Evolutionary conservation across 768 basidiomycete species (phyloP), one percentile per base, ranked within the genome.

Genomic region (Mycena capillaripes): DNA sequence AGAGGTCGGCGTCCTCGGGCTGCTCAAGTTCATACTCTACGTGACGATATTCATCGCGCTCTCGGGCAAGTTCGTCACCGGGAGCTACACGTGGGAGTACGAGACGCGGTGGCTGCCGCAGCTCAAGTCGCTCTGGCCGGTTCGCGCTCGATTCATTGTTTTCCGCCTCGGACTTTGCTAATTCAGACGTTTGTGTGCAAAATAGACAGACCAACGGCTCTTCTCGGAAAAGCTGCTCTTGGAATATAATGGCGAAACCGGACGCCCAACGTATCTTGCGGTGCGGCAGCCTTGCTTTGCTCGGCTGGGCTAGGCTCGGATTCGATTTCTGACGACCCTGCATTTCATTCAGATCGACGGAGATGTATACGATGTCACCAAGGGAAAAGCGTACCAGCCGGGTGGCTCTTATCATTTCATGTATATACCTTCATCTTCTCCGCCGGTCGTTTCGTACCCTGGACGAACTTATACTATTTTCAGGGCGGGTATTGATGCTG

Each of bases 361-460:
- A 16, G 93, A 94, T 62, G 95, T 99, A 10, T 99, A 92, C 82
- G 97, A 99, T 78, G 97, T 99, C 62, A 90, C 92, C n/a, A 87
- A 88, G 71, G 91, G 91, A 75, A 85, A 87, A 69, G 87, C 93
- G 25, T 99, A 99, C 80, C 96, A 97, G 61, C 93, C 92, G 44
- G 97, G 97, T 17, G 97, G 96, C 44, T 89, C 94, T 48, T 96
- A 96, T 82, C 86, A 91, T 76, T 85, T 90, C 78, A 86, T 94
- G 93, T 92, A 78, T 73, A 89, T 81, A n/a, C n/a, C n/a, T 60
- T 48, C 66, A 64, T 56, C 66, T 76, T 52, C 73, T 72, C 48
- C 56, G 50, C 59, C 38, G 36, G 8, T 27, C 56, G 59, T n/a
- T n/a, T n/a, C n/a, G n/a, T n/a, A 4, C 9, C 30, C n/a, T 38